phyloP scores from a whole-genome alignment of 306 rosid species.

The Trifolium repens region DNA sequence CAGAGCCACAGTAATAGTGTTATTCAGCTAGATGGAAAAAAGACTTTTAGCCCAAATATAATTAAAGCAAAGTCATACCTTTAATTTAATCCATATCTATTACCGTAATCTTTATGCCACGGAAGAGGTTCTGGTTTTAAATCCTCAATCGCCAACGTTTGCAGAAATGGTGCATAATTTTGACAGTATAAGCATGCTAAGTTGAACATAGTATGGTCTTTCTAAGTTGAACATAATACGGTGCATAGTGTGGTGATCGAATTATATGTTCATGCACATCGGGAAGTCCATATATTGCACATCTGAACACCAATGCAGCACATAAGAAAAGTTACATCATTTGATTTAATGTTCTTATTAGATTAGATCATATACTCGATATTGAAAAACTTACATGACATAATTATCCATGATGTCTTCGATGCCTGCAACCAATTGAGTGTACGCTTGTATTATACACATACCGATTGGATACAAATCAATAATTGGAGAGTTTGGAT shows the following conservation, averaged over 20 bases:
- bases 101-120: slow-evolving; percentile 91
- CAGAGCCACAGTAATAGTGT: too few relatives aligned
- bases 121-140: slow-evolving; percentile 71
- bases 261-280: slow-evolving; percentile 71
- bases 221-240: background rate
- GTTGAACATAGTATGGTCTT: background rate
- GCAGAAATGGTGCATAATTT: slow-evolving; percentile 14
- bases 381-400: slow-evolving; percentile 71
- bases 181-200: background rate
- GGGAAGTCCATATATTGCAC: slow-evolving; percentile 83
- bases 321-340: background rate
- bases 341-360: background rate
- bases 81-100: slow-evolving; percentile 51
- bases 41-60: background rate
- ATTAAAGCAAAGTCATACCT: slow-evolving; percentile 57
- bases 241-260: slow-evolving; percentile 52
- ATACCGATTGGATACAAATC: slow-evolving; percentile 88
- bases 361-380: slow-evolving; percentile 3
- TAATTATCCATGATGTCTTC: slow-evolving; percentile 93
- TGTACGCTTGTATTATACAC: slow-evolving; percentile 27
- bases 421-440: slow-evolving; percentile 49
- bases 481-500: slow-evolving; percentile 77
- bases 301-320: slow-evolving; percentile 51
- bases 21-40: too few relatives aligned
- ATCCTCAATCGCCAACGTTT: slow-evolving; percentile 70